Evolutionary conservation across 805 yeast species (phyloP), one percentile per base, ranked within the genome.

Genomic region (Yamadazyma insecticola): DNA sequence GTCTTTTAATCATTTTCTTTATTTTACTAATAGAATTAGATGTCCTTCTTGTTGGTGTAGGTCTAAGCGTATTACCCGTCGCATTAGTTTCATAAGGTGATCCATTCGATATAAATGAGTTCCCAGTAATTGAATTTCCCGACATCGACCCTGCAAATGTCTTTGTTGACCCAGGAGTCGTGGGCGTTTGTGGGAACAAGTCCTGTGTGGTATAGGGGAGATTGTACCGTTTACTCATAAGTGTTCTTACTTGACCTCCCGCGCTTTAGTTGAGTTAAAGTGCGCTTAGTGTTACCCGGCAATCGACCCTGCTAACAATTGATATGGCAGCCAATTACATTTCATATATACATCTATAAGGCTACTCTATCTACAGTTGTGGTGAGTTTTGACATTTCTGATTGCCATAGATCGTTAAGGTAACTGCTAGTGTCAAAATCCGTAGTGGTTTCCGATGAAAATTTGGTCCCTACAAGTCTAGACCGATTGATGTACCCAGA

Each of bases 201-300:
- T 64, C 70, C 43, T 63, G 67, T n/a, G 67, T 57, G 8, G 60
- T 57, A 42, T 61, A 63, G 6, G 70, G 70, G 24, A 64, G 48
- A 33, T 54, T 60, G 33, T 55, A 52, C 30, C 70, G 48, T 40
- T 62, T 60, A 37, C 55, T 51, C 67, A 60, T 60, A 27, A n/a
- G n/a, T n/a, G n/a, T n/a, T n/a, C n/a, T n/a, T n/a, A n/a, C n/a
- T n/a, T n/a, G n/a, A n/a, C n/a, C n/a, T n/a, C n/a, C n/a, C n/a
- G n/a, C n/a, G n/a, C n/a, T n/a, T n/a, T n/a, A n/a, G n/a, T n/a
- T n/a, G n/a, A n/a, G n/a, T n/a, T n/a, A n/a, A n/a, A n/a, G n/a
- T n/a, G n/a, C n/a, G n/a, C n/a, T n/a, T n/a, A n/a, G n/a, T n/a
- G n/a, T n/a, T n/a, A n/a, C n/a, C n/a, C n/a, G n/a, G n/a, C n/a